These are phyloP conservation scores for Rhypophila decipiens DNA, from an alignment of 495 filamentous ascomycete genomes.

Conservation along the genomic window DNA sequence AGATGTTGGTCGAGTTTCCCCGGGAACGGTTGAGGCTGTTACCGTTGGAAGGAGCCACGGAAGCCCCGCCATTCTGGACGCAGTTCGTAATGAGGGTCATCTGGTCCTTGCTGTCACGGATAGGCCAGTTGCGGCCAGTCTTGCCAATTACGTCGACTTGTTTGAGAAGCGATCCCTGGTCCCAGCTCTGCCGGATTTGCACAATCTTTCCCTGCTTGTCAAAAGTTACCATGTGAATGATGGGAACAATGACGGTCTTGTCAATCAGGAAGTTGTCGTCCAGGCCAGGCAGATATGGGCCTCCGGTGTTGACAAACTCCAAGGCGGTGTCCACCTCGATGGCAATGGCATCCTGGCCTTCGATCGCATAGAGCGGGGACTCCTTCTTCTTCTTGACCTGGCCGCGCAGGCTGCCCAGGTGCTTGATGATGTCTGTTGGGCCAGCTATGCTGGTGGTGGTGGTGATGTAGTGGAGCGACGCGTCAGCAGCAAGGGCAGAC, in stretches of 20 bases:
- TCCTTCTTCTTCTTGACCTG: slow-evolving; percentile 75
- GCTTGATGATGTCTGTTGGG: slow-evolving; percentile 66
- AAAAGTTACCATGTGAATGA: slow-evolving; percentile 88
- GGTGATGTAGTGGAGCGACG: slow-evolving; percentile 85
- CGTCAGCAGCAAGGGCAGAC: slow-evolving; percentile 58
- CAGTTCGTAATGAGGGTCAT: slow-evolving; percentile 59
- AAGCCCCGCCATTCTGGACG: slow-evolving; percentile 30
- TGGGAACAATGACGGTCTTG: slow-evolving; percentile 69
- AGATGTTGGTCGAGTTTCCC: slow-evolving; percentile 42
- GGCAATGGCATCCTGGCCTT: slow-evolving; percentile 60
- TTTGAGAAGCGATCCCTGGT: slow-evolving; percentile 88
- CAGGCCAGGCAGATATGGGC: slow-evolving; percentile 78
- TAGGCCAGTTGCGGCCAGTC: slow-evolving; percentile 85
- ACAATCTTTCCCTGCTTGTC: slow-evolving; percentile 67
- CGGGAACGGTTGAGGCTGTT: slow-evolving; percentile 31
- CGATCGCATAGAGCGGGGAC: slow-evolving; percentile 63
- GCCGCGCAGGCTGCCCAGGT: slow-evolving; percentile 58
- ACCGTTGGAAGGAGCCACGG: slow-evolving; percentile 1
- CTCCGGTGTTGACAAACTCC: slow-evolving; percentile 75
- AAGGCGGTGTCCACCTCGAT: slow-evolving; percentile 77
- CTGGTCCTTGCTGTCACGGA: slow-evolving; percentile 84
- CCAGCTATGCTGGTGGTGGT: slow-evolving; percentile 71
- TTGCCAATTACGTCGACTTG: slow-evolving; percentile 89
- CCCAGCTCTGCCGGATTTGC: slow-evolving; percentile 86
- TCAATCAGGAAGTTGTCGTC: slow-evolving; percentile 95